Evolutionary conservation across 345 rosid species (phyloP).

Genomic region (Boechera retrofracta): DNA sequence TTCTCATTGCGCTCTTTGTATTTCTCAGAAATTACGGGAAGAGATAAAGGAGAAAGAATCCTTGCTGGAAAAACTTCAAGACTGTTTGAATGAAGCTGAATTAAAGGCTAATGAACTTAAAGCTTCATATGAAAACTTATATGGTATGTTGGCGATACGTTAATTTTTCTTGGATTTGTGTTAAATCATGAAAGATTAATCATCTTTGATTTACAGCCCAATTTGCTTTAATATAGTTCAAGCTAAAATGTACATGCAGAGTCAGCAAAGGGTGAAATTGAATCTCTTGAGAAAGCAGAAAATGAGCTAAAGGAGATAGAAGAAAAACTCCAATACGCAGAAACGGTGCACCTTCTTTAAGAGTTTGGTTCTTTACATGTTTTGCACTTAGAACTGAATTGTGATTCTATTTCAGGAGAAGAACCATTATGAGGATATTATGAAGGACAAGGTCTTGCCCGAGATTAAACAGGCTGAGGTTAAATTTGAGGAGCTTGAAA

Average conservation of each 20-base stretch:
- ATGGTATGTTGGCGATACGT: slow-evolving; percentile 52
- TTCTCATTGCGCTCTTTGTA: slow-evolving; percentile 25
- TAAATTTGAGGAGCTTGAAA: slow-evolving; percentile 59
- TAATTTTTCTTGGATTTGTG: slow-evolving; percentile 10
- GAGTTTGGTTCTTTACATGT: slow-evolving; percentile 30
- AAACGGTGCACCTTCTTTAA: slow-evolving; percentile 51
- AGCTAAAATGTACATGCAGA: slow-evolving; percentile 47
- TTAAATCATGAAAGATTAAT: background rate
- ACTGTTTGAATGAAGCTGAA: slow-evolving; percentile 56
- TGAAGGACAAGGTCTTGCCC: slow-evolving; percentile 68
- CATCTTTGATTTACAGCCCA: slow-evolving; percentile 2
- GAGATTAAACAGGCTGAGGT: slow-evolving; percentile 68
- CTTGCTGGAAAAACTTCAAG: slow-evolving; percentile 49
- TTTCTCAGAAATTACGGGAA: slow-evolving; percentile 54
- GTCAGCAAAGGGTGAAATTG: slow-evolving; percentile 68
- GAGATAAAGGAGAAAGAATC: slow-evolving; percentile 57
- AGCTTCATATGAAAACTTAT: slow-evolving; percentile 56
- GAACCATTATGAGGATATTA: slow-evolving; percentile 69
- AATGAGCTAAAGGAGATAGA: slow-evolving; percentile 69
- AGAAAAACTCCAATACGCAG: slow-evolving; percentile 53
- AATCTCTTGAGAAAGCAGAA: slow-evolving; percentile 74
- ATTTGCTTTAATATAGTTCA: background rate
- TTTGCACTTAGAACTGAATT: slow-evolving; percentile 33
- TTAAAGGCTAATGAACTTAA: slow-evolving; percentile 59
- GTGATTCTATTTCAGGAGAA: slow-evolving; percentile 57